Evolutionary conservation across 768 basidiomycete species (phyloP).

Genomic region (Tephrocybe sp.): DNA sequence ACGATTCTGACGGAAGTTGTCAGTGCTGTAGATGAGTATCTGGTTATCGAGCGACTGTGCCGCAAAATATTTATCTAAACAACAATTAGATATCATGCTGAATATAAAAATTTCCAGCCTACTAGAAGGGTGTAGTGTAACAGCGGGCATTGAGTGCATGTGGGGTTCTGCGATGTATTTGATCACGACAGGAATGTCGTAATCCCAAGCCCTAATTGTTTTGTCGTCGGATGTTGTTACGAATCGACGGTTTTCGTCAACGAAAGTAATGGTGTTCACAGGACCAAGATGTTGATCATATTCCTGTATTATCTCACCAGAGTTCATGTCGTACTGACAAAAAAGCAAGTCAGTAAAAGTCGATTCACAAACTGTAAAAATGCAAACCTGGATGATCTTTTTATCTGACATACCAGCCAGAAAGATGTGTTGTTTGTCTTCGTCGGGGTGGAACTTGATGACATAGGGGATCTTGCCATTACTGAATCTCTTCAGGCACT

Average conservation of each 20-base stretch:
- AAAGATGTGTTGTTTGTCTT: conserved; percentile 95
- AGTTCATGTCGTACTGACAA: conserved; percentile 89
- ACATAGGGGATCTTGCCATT: conserved; percentile 99
- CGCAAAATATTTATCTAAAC: conserved; percentile 88
- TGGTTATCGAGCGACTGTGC: conserved; percentile 98
- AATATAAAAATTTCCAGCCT: conserved; percentile 30
- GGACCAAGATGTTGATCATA: conserved; percentile 99
- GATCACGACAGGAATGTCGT: conserved; percentile 98
- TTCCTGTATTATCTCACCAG: conserved; percentile 94
- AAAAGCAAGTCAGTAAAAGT: conserved; percentile 8
- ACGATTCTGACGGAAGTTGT: conserved; percentile 97
- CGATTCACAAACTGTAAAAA: neutral
- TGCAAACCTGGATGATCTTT: conserved; percentile 91
- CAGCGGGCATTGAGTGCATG: conserved; percentile 99
- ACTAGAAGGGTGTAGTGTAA: conserved; percentile 95
- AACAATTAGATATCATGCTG: conserved; percentile 9
- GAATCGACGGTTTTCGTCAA: conserved; percentile 96
- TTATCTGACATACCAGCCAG: conserved; percentile 99
- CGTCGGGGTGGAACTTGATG: conserved; percentile 91
- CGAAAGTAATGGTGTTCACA: conserved; percentile 98
- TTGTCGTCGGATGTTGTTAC: conserved; percentile 99
- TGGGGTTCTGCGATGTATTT: conserved; percentile 99
- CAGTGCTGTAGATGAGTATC: conserved; percentile 95
- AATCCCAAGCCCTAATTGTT: conserved; percentile 99
- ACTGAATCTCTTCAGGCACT: conserved; percentile 94